Evolutionary conservation across 179 eudicot genomes (phyloP), one percentile per base, ranked within the genome.

Genomic region (Nepenthes alata): DNA sequence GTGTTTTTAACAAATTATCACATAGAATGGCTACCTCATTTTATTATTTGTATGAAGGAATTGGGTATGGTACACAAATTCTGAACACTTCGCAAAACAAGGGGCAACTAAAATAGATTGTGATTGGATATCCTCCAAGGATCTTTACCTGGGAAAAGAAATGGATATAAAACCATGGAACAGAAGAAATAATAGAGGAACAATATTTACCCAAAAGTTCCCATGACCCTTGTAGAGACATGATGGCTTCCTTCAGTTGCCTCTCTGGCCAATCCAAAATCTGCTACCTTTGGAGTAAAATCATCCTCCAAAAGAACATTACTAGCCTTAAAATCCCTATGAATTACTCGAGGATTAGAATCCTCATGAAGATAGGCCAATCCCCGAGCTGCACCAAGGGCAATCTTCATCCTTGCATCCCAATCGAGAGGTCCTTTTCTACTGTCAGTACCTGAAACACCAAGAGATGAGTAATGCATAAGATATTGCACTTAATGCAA

Each of bases 361-460:
- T 91, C 98, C 75, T 91, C 98, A 63, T 91, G 98, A 67, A 91
- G 86, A 77, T 91, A 89, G 61, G 98, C 98, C 77, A 91, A 72
- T 62, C 98, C 98, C 74, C 98, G 81, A 1, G 98, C 98, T 15
- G 98, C 93, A 67, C 98, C 98, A 66, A 91, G 87, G 39, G 98
- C 98, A 70, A 91, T 89, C 72, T 89, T 91, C 67, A 91, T 67
- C 59, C 98, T 76, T 11, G 93, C 86, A 77, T 91, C 96, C 98
- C 98, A 91, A 63, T 89, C 95, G 34, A 91, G 87, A 75, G 80
- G 82, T 53, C 88, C 86, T 56, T 63, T 77, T 52, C 60, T 70
- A 69, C 53, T 89, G 73, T 86, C 96, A 13, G 55, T 69, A 67
- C 95, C 96, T 91, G 79, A 39, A 74, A 68, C 59, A 72, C 39